phyloP scores from a whole-genome alignment of 768 basidiomycete genomes.

The Russula virescens region DNA sequence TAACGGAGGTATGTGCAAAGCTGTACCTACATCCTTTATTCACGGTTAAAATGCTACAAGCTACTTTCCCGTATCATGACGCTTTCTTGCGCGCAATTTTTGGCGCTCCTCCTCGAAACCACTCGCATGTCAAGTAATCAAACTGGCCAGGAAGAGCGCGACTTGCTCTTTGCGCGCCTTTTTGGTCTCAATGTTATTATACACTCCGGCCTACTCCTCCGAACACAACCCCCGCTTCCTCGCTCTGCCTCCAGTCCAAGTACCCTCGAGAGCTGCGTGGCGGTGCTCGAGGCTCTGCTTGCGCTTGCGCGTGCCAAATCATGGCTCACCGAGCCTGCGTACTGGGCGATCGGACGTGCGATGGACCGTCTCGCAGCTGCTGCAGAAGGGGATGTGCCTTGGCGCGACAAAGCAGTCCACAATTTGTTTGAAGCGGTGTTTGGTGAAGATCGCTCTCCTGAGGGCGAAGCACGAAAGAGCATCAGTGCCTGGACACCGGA shows the following conservation, averaged over 20 bases:
- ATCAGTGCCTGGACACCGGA: constrained; percentile 75
- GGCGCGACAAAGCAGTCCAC: constrained; percentile 64
- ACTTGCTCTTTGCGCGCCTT: constrained; percentile 84
- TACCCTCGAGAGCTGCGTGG: constrained; percentile 51
- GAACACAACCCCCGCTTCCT: constrained; percentile 49
- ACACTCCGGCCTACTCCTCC: constrained; percentile 76
- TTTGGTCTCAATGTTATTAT: constrained; percentile 86
- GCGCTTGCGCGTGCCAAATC: constrained; percentile 75
- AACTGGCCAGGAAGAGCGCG: constrained; percentile 89
- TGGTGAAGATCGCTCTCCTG: constrained; percentile 30
- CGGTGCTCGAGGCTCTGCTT: constrained; percentile 55
- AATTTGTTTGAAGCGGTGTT: constrained; percentile 48
- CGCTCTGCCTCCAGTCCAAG: constrained; percentile 52
- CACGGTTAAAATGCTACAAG: constrained; percentile 36
- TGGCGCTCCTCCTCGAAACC: constrained; percentile 66
- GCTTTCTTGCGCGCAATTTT: constrained; percentile 69
- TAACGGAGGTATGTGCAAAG: constrained; percentile 71
- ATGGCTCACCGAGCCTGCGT: constrained; percentile 88
- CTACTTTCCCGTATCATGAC: constrained; percentile 73
- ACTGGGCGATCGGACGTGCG: constrained; percentile 71
- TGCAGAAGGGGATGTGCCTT: constrained; percentile 51
- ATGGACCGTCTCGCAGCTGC: constrained; percentile 44
- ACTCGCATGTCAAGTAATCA: constrained; percentile 70
- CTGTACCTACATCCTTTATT: constrained; percentile 1
- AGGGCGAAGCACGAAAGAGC: neutral